Evolutionary conservation across 495 filamentous ascomycete species (phyloP), one percentile per base, ranked within the genome.

Genomic region (Lophiotrema nucula): DNA sequence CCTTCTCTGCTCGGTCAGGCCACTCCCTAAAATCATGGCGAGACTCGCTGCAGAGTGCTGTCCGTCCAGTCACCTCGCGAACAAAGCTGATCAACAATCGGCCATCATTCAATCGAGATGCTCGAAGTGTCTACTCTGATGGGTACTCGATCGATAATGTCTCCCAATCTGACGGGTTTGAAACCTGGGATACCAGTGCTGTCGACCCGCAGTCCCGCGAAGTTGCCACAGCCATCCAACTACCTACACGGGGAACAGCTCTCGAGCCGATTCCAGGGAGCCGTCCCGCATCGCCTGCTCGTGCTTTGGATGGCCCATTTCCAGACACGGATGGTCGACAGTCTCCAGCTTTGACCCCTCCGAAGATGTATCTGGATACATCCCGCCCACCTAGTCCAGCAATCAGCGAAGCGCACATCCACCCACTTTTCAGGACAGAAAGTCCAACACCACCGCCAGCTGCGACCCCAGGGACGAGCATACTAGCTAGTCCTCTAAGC

Each of bases 391-490:
- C 51, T 42, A 72, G 70, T 49, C 70, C 71, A 26, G 71, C 69
- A 0, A 65, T 76, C 28, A 79, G 78, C 66, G 87, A 93, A 68
- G 79, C 84, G 13, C 82, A 92, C 65, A 93, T 95, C 54, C 90
- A 95, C 66, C 90, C 90, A 0, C 79, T 95, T 11, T 93, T 95
- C 72, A 81, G 90, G 50, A 83, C 84, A 1, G 85, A 84, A 60
- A 89, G 83, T 39, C 86, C 88, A 0, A 81, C 77, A 0, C 87
- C 87, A 10, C 86, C 87, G 12, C 85, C 88, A 0, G 78, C 79
- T 5, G 79, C 81, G 0, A 85, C 83, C 0, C 80, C 84, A 0
- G 86, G 85, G 0, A 95, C 88, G 0, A 74, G 83, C 19, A 83
- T 95, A 31, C 77, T 81, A 5, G 89, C 87, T 8, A 82, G 85